Percentiles rank a stretch among this genome's conserved stretches.
Evolutionary conservation across 768 basidiomycete genomes (phyloP).

Genomic region (Suillus luteus): DNA sequence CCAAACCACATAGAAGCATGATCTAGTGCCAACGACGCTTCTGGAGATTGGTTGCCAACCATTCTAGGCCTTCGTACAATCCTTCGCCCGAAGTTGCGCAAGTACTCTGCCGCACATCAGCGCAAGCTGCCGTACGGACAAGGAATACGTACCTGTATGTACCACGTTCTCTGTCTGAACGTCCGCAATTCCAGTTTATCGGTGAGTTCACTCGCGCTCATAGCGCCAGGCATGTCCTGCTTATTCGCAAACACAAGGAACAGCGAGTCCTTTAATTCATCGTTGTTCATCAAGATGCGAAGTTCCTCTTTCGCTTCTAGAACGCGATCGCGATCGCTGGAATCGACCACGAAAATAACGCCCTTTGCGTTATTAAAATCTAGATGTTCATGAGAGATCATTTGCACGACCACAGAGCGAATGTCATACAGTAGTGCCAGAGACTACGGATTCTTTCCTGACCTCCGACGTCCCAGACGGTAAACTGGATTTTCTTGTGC

Average conservation of each 20-base stretch:
- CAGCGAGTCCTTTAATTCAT: conserved; percentile 97
- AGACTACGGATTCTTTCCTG: conserved; percentile 98
- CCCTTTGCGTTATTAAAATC: conserved; percentile 94
- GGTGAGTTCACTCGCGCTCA: conserved; percentile 98
- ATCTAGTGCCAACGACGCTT: conserved; percentile 51
- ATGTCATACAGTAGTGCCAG: conserved; percentile 74
- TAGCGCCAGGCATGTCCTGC: conserved; percentile 96
- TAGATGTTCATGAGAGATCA: not conserved
- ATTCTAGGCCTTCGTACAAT: conserved; percentile 94
- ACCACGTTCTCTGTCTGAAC: conserved; percentile 97
- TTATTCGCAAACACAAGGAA: conserved; percentile 99
- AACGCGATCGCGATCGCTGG: conserved; percentile 91
- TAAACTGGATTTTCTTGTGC: conserved; percentile 97
- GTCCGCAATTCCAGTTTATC: conserved; percentile 93
- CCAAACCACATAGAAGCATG: not conserved
- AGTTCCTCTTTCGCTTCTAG: conserved; percentile 96
- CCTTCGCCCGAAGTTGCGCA: conserved; percentile 97
- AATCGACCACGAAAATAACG: conserved; percentile 97
- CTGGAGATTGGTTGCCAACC: conserved; percentile 97
- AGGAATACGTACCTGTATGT: conserved; percentile 80
- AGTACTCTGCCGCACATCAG: conserved; percentile 40
- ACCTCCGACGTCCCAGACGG: conserved; percentile 96
- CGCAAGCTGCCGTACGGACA: not conserved
- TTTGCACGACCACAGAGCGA: not conserved
- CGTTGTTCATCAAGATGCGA: conserved; percentile 90